Conservation (phyloP, 2,329 filamentous ascomycete species). For the Fusarium sp. region DNA sequence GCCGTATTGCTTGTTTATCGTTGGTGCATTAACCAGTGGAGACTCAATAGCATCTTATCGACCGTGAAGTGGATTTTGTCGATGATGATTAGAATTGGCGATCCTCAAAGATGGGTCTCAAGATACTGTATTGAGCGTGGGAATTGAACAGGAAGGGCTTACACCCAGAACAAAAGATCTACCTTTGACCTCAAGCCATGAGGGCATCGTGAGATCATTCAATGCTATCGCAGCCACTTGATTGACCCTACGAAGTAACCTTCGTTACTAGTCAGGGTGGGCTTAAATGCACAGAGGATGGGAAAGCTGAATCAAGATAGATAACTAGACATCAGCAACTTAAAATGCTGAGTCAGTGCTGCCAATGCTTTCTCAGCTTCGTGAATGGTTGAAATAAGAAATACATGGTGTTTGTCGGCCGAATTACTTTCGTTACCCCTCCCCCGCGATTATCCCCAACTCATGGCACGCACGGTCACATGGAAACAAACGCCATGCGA, state of each 20-base stretch:
- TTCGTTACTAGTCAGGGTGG: too few relatives aligned
- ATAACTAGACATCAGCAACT: background rate
- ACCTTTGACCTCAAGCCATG: background rate
- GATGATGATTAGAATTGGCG: conserved; percentile 6
- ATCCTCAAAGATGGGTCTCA: background rate
- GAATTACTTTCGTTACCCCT: conserved; percentile 24
- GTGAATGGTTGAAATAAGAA: background rate
- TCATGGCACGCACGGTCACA: conserved; percentile 36
- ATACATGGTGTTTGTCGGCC: background rate
- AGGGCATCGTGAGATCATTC: background rate
- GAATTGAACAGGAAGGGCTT: background rate
- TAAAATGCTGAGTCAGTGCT: background rate
- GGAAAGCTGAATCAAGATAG: background rate
- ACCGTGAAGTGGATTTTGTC: conserved; percentile 6
- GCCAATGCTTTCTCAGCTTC: background rate
- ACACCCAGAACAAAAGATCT: background rate
- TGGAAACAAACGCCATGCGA: conserved; percentile 37
- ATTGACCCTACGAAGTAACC: background rate
- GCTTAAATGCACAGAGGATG: background rate
- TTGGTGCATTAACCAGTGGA: conserved; percentile 30
- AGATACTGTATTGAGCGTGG: background rate
- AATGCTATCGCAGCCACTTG: background rate
- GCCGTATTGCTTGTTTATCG: conserved; percentile 25
- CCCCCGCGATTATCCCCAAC: conserved; percentile 38
- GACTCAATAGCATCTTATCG: conserved; percentile 10